phyloP scores from a whole-genome alignment of 257 asterid species.

The Rauvolfia tetraphylla region DNA sequence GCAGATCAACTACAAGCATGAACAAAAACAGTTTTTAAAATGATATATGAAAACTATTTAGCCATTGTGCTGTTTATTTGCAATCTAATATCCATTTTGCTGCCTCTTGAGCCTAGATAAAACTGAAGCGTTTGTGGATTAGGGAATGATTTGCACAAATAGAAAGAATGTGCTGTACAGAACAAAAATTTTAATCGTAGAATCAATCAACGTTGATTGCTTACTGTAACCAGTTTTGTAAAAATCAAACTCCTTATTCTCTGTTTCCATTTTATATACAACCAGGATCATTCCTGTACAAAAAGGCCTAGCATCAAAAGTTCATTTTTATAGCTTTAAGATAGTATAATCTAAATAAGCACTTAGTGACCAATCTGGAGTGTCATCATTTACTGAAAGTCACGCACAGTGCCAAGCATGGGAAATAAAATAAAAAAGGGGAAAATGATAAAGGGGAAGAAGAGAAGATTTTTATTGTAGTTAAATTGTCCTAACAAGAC shows the following conservation, averaged over 20 bases:
- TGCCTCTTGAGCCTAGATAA: not conserved
- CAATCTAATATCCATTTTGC: not conserved
- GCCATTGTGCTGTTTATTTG: not conserved
- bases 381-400: not conserved
- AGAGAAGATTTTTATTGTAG: not conserved
- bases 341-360: not conserved
- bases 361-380: not conserved
- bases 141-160: not conserved
- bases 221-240: not conserved
- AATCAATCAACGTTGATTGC: not conserved
- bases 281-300: not conserved
- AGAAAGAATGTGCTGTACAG: not conserved
- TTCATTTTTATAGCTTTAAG: not conserved
- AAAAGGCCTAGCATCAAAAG: not conserved
- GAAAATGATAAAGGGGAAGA: not conserved
- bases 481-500: not conserved
- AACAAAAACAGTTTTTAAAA: not conserved
- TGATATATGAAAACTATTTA: not conserved
- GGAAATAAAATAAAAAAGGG: not conserved
- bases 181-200: not conserved
- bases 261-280: not conserved
- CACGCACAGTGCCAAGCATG: not conserved
- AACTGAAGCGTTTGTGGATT: not conserved
- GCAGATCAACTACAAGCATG: not conserved
- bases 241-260: not conserved